Evolutionary conservation across 2,329 filamentous ascomycete species (phyloP).

Genomic region (Fusarium stilboides): DNA sequence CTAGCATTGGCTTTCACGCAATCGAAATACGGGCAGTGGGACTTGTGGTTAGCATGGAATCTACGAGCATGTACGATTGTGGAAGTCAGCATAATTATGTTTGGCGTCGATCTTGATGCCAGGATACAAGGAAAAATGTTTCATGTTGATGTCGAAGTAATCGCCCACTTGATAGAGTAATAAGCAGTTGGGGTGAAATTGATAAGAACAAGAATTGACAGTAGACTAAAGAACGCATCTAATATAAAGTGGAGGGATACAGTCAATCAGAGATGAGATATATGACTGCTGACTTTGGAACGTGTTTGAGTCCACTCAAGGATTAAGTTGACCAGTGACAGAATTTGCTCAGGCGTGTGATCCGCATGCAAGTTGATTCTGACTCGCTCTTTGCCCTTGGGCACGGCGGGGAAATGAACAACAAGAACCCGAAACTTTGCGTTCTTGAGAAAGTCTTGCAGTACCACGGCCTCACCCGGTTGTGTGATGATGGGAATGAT

Average conservation of each 20-base stretch:
- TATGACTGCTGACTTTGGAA: accelerated
- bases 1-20: background rate
- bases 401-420: background rate
- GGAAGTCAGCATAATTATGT: background rate
- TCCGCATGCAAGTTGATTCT: background rate
- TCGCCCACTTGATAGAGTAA: background rate
- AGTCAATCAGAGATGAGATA: background rate
- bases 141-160: background rate
- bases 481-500: background rate
- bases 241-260: background rate
- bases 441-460: background rate
- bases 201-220: background rate
- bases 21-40: background rate
- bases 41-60: background rate
- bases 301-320: background rate
- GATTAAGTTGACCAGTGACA: background rate
- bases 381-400: background rate
- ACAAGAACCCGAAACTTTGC: background rate
- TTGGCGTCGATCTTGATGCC: background rate
- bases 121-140: background rate
- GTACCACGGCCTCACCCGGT: background rate
- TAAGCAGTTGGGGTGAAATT: background rate
- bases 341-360: background rate
- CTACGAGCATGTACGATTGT: background rate
- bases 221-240: background rate